Evolutionary conservation across 179 eudicot genomes (phyloP), one percentile per base, ranked within the genome.

Genomic region (Drosera spatulata): DNA sequence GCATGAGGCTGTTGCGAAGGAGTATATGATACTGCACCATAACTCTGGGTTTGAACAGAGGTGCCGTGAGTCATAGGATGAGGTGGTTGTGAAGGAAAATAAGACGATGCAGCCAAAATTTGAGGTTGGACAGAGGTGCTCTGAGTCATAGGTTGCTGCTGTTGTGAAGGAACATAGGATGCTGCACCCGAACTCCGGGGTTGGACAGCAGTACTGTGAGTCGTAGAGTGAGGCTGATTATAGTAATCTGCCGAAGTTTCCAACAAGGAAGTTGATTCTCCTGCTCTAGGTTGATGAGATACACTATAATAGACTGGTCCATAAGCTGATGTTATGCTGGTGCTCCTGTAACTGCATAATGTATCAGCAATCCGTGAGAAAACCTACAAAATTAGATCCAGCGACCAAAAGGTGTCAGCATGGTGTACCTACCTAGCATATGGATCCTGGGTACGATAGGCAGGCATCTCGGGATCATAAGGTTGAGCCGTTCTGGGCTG

Each of bases 381-480:
- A 53, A 15, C 1, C 37, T 5, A 38, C 6, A n/a, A 55, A 4
- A 7, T 39, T 2, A 33, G 5, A 0, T 33, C 3, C 7, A 8
- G 33, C 39, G 41, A 4, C 37, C 10, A 40, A 55, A 42, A 2
- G 8, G n/a, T 8, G 41, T 33, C 5, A 55, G 5, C 39, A 37
- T 37, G 9, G 10, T 3, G 12, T 10, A 3, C 9, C 10, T 37
- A 55, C 58, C 58, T 55, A 33, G 12, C 58, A 55, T 55, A 37
- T 2, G 58, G 41, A 37, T 55, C 8, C 8, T 55, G 58, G 10
- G 10, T 42, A 55, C 8, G 41, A 40, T 7, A 39, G 37, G 41
- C 58, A 7, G 58, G 58, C 11, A 33, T 33, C 41, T 55, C 58
- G 1, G 40, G 58, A 9, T 33, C 48, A 41, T 58, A 58, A 58